Conservation (phyloP, 257 asterid species). For the Perilla frutescens region DNA sequence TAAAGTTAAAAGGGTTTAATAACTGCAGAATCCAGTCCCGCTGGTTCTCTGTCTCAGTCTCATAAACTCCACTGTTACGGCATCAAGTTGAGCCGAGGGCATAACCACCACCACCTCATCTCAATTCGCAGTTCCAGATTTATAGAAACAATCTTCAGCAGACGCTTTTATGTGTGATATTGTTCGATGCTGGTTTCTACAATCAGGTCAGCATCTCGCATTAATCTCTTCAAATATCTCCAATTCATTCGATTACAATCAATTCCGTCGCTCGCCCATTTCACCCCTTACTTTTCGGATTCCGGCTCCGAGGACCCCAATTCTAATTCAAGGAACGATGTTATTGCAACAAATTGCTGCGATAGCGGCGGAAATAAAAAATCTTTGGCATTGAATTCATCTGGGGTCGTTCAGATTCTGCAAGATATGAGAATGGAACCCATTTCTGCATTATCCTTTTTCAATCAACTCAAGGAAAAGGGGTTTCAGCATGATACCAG, state of each 20-base stretch:
- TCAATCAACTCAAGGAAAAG: constrained; percentile 47
- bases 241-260: constrained; percentile 51
- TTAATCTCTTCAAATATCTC: constrained; percentile 34
- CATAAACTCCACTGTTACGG: too few relatives aligned
- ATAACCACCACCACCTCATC: not conserved
- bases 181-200: constrained; percentile 55
- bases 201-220: constrained; percentile 54
- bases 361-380: not conserved
- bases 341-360: constrained; percentile 5
- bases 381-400: constrained; percentile 40
- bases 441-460: constrained; percentile 51
- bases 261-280: constrained; percentile 65
- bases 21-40: too few relatives aligned
- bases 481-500: constrained; percentile 62
- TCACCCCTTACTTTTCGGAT: constrained; percentile 55
- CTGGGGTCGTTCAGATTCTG: constrained; percentile 62
- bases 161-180: constrained; percentile 25
- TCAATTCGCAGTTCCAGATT: not conserved
- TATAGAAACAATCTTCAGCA: not conserved
- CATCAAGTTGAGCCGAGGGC: too few relatives aligned
- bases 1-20: too few relatives aligned
- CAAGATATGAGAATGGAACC: constrained; percentile 57
- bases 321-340: constrained; percentile 12
- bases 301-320: constrained; percentile 55
- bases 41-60: too few relatives aligned